These are phyloP conservation scores for Bonnemaisonia californica DNA, from an alignment of 31 red algal species.

Conservation along the genomic window DNA sequence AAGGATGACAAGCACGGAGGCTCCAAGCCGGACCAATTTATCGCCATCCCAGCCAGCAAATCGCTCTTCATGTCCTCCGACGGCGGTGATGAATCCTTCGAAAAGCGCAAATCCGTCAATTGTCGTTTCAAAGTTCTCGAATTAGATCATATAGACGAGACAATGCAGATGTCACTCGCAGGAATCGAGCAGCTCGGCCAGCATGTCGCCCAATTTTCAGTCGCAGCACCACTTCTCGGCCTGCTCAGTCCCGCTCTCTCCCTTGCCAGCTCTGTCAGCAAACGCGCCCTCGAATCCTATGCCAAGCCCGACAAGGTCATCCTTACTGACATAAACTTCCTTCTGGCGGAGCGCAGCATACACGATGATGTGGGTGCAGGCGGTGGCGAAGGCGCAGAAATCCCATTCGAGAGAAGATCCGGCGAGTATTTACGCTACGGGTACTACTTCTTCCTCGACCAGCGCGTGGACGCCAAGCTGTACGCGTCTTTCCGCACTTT, in stretches of 20 bases:
- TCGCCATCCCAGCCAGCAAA: constrained; percentile 21
- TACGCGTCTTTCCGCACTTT: constrained; percentile 15
- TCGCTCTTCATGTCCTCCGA: constrained; percentile 29
- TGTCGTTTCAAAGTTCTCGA: constrained; percentile 26
- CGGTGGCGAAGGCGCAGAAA: background rate
- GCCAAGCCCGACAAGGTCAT: constrained; percentile 51
- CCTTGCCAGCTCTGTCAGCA: constrained; percentile 14
- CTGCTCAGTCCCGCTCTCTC: constrained; percentile 19
- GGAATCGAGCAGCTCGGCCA: constrained; percentile 28
- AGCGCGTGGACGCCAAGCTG: background rate
- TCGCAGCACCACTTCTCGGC: constrained; percentile 16
- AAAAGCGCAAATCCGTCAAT: constrained; percentile 15
- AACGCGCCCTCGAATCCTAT: constrained; percentile 30
- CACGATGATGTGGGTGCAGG: background rate
- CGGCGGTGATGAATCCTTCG: background rate
- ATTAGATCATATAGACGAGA: constrained; percentile 18
- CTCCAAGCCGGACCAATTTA: constrained; percentile 18
- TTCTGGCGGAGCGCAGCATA: constrained; percentile 1
- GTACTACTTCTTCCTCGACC: constrained; percentile 34
- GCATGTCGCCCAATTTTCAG: constrained; percentile 22
- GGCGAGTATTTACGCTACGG: constrained; percentile 19
- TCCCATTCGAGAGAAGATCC: constrained; percentile 23
- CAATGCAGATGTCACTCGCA: constrained; percentile 21
- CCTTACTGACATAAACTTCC: constrained; percentile 53
- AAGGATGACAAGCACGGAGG: constrained; percentile 1